phyloP scores from a whole-genome alignment of 2,329 filamentous ascomycete genomes.

The Aspergillus hiratsukae region DNA sequence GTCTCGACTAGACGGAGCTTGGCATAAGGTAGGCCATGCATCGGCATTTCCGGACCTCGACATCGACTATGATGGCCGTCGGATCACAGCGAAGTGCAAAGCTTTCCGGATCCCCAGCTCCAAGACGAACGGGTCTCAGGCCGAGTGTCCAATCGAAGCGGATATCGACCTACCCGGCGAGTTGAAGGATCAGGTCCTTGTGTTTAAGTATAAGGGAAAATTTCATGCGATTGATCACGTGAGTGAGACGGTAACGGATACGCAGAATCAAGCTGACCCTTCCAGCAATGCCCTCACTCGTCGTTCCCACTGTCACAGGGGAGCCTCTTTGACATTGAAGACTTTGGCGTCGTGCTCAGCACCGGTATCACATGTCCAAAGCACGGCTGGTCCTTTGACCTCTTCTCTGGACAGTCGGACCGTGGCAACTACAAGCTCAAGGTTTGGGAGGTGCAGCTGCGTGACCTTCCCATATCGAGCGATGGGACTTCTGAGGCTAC shows the following conservation, averaged over 20 bases:
- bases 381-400: constrained; percentile 67
- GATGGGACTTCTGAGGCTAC: background rate
- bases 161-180: constrained; percentile 35
- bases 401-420: constrained; percentile 60
- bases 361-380: constrained; percentile 64
- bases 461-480: constrained; percentile 22
- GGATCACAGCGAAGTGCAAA: constrained; percentile 54
- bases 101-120: constrained; percentile 49
- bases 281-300: constrained; percentile 62
- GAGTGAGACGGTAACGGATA: constrained; percentile 11
- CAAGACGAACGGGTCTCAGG: constrained; percentile 24
- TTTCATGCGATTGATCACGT: constrained; percentile 68
- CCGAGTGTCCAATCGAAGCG: constrained; percentile 24
- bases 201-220: constrained; percentile 60
- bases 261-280: constrained; percentile 2
- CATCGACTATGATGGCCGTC: constrained; percentile 39
- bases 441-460: constrained; percentile 60
- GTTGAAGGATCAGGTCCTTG: constrained; percentile 58
- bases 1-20: constrained; percentile 32
- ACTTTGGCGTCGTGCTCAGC: constrained; percentile 52
- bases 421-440: constrained; percentile 58
- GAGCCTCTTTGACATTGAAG: constrained; percentile 65
- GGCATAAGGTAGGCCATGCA: constrained; percentile 53
- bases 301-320: constrained; percentile 62
- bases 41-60: constrained; percentile 57